Conservation (phyloP, 78 protist species). For the Diacronema lutheri region DNA sequence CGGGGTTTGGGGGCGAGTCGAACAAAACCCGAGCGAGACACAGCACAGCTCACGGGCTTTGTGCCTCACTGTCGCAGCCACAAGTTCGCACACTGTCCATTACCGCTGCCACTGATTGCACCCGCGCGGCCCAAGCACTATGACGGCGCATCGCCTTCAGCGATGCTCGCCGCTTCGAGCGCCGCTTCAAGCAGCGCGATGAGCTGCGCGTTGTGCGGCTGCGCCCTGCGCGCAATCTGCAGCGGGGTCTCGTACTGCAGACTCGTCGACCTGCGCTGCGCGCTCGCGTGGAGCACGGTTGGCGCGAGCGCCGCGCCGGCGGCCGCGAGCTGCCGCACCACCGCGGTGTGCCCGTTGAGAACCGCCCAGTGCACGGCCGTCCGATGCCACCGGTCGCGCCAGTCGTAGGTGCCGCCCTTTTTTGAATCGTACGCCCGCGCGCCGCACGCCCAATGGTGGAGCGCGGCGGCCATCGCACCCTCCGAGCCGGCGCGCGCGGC, state of each 20-base stretch:
- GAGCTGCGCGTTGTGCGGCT: too few relatives aligned
- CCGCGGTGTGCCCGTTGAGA: neutral
- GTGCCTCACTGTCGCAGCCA: too few relatives aligned
- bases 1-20: too few relatives aligned
- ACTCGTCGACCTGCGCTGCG: neutral
- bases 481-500: neutral
- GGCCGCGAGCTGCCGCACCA: neutral
- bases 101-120: too few relatives aligned
- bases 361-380: conserved; percentile 16
- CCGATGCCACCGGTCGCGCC: conserved; percentile 26
- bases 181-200: too few relatives aligned
- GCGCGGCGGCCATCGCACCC: neutral
- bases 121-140: too few relatives aligned
- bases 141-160: too few relatives aligned
- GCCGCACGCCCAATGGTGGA: neutral
- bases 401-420: neutral
- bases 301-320: neutral
- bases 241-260: conserved; percentile 12
- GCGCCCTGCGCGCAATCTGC: neutral
- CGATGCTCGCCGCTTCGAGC: too few relatives aligned
- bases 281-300: neutral
- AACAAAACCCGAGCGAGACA: too few relatives aligned
- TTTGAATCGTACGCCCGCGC: neutral
- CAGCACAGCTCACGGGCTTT: too few relatives aligned
- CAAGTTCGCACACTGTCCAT: too few relatives aligned